phyloP scores from a whole-genome alignment of 495 filamentous ascomycete species.

The Durotheca rogersii region DNA sequence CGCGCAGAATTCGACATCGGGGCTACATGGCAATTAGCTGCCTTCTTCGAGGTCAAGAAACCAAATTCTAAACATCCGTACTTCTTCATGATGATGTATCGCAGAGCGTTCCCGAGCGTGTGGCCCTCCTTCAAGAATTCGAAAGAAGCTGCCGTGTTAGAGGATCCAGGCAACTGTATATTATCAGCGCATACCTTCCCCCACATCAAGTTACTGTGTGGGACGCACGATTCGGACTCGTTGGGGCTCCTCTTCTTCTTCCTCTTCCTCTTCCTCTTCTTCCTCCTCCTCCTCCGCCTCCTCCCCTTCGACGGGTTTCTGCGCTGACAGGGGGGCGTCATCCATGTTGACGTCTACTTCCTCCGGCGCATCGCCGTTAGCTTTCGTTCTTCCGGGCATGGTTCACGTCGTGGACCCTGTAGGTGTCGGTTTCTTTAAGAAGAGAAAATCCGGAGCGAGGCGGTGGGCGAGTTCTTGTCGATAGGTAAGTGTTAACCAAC shows the following conservation, averaged over 20 bases:
- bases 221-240: slow-evolving; percentile 58
- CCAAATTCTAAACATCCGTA: slow-evolving; percentile 46
- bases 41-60: not conserved
- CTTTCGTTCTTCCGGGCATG: slow-evolving; percentile 40
- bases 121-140: slow-evolving; percentile 92
- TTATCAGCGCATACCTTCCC: slow-evolving; percentile 4
- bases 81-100: slow-evolving; percentile 99
- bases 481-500: too few species aligned
- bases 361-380: slow-evolving; percentile 26
- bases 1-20: slow-evolving; percentile 94
- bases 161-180: slow-evolving; percentile 66
- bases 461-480: not conserved
- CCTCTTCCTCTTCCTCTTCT: slow-evolving; percentile 45
- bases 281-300: slow-evolving; percentile 41
- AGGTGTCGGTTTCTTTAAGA: not conserved
- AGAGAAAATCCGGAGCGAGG: not conserved
- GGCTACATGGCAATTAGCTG: slow-evolving; percentile 52
- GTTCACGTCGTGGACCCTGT: not conserved
- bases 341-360: slow-evolving; percentile 57
- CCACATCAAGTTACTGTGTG: not conserved
- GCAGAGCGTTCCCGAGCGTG: slow-evolving; percentile 89
- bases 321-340: slow-evolving; percentile 44
- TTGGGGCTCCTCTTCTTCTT: slow-evolving; percentile 51
- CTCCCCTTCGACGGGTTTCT: slow-evolving; percentile 40
- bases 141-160: slow-evolving; percentile 69